Evolutionary conservation across 2,329 filamentous ascomycete genomes (phyloP).

Genomic region (Diaporthe vaccinii): DNA sequence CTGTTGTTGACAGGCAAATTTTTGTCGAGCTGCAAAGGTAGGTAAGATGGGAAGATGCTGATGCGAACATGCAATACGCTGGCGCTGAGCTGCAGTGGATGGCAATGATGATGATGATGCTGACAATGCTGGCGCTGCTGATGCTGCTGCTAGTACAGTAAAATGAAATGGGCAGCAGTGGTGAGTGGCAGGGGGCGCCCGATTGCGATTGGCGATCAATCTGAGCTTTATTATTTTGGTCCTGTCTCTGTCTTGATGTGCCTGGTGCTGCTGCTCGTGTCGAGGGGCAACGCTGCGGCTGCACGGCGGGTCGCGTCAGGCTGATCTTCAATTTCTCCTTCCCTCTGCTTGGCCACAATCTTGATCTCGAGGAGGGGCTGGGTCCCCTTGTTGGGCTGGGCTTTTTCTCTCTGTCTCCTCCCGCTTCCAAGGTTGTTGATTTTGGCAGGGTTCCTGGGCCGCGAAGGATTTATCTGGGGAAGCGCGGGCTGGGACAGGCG

Average conservation of each 20-base stretch:
- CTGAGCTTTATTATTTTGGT: conserved; percentile 29
- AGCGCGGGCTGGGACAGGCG: conserved; percentile 7
- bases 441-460: conserved; percentile 12
- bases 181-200: conserved; percentile 15
- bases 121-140: not conserved
- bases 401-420: conserved; percentile 10
- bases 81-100: conserved; percentile 25
- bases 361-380: conserved; percentile 15
- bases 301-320: conserved; percentile 31
- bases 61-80: conserved; percentile 29
- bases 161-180: not conserved
- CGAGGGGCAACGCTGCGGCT: conserved; percentile 32
- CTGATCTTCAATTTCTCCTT: conserved; percentile 13
- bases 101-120: conserved; percentile 8
- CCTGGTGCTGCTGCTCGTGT: conserved; percentile 17
- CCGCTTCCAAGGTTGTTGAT: conserved; percentile 27
- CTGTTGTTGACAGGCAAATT: not conserved
- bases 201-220: conserved; percentile 34
- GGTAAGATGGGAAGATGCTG: conserved; percentile 16
- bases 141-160: not conserved
- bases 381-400: conserved; percentile 5
- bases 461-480: conserved; percentile 28
- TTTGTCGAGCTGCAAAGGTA: not conserved
- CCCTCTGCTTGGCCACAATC: conserved; percentile 10
- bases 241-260: not conserved